Evolutionary conservation across 2,329 filamentous ascomycete genomes (phyloP).

Genomic region (Trichoderma oligosporum): DNA sequence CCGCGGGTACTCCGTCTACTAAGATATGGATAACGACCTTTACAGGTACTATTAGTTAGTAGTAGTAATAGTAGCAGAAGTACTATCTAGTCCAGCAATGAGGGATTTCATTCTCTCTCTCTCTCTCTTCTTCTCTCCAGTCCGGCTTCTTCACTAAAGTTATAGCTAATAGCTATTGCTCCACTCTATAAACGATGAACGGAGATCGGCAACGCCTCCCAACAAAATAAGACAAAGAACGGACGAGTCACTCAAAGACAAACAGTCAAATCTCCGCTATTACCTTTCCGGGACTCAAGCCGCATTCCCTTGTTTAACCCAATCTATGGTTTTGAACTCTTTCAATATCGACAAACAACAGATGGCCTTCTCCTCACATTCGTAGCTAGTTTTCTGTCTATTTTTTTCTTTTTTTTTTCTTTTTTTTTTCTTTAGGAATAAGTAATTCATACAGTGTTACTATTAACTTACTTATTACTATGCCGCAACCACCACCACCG

Average conservation of each 20-base stretch:
- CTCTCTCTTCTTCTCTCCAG: no score
- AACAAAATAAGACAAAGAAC: conserved; percentile 2
- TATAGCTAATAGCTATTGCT: neutral
- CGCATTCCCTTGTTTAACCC: neutral
- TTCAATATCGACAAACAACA: neutral
- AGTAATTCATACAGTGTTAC: neutral
- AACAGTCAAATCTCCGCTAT: neutral
- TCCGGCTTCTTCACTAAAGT: no score
- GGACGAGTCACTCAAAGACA: neutral
- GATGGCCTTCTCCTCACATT: neutral
- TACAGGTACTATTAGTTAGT: no score
- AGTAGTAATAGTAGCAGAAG: no score
- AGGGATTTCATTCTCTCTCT: no score
- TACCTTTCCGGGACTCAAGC: conserved; percentile 8
- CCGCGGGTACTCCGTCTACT: neutral
- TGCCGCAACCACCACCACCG: conserved; percentile 33
- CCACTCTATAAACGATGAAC: conserved; percentile 1
- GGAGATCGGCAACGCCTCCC: conserved; percentile 13
- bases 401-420: no score
- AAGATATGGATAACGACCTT: neutral
- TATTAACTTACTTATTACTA: neutral
- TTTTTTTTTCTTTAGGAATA: no score
- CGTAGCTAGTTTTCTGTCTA: no score
- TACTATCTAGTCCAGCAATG: neutral
- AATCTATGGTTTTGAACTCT: neutral